Evolutionary conservation across 331 rosid genomes (phyloP).

Genomic region (Spiraea crenata): DNA sequence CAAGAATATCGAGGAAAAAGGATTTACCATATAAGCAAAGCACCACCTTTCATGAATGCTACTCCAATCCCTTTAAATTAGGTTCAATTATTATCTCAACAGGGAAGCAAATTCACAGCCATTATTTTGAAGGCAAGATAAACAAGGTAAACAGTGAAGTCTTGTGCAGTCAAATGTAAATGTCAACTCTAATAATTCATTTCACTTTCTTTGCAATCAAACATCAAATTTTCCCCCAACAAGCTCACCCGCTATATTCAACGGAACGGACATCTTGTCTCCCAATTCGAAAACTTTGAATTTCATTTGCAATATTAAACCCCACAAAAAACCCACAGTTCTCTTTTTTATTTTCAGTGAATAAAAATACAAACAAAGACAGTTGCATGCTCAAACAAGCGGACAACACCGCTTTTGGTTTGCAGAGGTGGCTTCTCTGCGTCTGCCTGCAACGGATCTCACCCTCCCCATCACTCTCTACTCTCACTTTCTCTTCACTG

Average conservation of each 20-base stretch:
- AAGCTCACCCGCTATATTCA: constrained; percentile 4
- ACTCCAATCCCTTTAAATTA: background rate
- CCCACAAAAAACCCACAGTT: background rate
- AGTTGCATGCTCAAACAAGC: constrained; percentile 54
- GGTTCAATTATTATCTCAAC: background rate
- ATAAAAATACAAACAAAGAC: constrained; percentile 9
- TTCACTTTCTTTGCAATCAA: too few species aligned
- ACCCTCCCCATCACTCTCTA: constrained; percentile 6
- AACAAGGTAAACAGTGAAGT: background rate
- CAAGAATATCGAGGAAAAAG: background rate
- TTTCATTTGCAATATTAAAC: background rate
- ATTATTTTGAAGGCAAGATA: background rate
- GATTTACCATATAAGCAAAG: background rate
- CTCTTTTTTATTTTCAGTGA: background rate
- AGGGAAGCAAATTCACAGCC: too few species aligned
- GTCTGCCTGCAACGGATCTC: constrained; percentile 62
- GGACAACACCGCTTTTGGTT: constrained; percentile 60
- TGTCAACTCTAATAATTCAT: background rate
- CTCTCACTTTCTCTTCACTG: constrained; percentile 4
- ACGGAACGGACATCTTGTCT: constrained; percentile 6
- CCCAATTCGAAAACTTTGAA: background rate
- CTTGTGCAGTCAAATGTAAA: background rate
- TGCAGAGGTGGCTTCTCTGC: constrained; percentile 39
- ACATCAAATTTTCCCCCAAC: background rate
- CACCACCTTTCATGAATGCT: background rate